These are phyloP conservation scores for Elongisporangium anandrum DNA, from an alignment of 352 stramenopile species.

Conservation along the genomic window DNA sequence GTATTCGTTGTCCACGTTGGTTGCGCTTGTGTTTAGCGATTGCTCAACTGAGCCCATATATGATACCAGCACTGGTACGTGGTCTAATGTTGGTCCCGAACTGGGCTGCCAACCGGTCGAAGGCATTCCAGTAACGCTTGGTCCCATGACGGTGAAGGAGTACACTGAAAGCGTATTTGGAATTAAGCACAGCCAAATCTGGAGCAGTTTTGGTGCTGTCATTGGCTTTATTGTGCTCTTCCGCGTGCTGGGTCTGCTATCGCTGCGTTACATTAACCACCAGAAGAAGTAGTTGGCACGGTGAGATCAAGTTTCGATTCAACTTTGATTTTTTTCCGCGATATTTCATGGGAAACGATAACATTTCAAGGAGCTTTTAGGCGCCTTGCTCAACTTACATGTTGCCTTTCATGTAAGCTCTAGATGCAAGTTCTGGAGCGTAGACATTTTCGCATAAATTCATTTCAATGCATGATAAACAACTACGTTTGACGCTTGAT, in stretches of 20 bases:
- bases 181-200: constrained; percentile 56
- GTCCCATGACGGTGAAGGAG: constrained; percentile 43
- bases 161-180: constrained; percentile 43
- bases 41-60: constrained; percentile 20
- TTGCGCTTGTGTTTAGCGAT: constrained; percentile 24
- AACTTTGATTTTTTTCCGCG: no score
- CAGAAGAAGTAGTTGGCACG: constrained; percentile 26
- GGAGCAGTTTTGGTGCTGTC: constrained; percentile 34
- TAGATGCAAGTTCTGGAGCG: no score
- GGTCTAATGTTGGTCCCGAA: constrained; percentile 13
- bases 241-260: constrained; percentile 36
- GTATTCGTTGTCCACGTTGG: constrained; percentile 23
- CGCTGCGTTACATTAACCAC: constrained; percentile 56
- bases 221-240: constrained; percentile 45
- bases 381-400: no score
- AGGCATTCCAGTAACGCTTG: constrained; percentile 22
- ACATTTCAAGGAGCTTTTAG: no score
- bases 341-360: no score
- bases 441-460: no score
- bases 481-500: no score
- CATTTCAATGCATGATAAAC: no score
- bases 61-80: constrained; percentile 11
- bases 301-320: background rate
- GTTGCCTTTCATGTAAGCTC: no score
- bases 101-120: constrained; percentile 36